These are phyloP conservation scores for Calendula officinalis DNA, from an alignment of 129 eudicot species.

Conservation along the genomic window DNA sequence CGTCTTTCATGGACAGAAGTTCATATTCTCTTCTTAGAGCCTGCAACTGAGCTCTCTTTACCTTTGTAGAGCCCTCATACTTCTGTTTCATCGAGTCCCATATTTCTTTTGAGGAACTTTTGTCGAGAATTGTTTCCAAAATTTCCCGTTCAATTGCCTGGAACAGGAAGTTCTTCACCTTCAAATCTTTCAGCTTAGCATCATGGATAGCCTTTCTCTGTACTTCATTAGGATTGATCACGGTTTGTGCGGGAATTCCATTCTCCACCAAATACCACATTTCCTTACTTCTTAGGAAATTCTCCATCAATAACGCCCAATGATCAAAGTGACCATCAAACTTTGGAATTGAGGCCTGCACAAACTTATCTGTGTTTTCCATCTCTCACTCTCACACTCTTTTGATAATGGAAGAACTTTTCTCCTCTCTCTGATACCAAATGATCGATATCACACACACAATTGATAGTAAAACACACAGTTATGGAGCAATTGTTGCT, in stretches of 20 bases:
- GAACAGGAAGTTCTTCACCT: slow-evolving; percentile 5
- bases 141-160: background rate
- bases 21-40: slow-evolving; percentile 9
- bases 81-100: too few relatives aligned
- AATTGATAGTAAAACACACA: too few relatives aligned
- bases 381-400: background rate
- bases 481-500: too few relatives aligned
- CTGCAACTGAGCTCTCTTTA: slow-evolving; percentile 8
- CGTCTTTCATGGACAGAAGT: slow-evolving; percentile 10
- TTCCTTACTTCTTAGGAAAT: background rate
- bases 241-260: background rate
- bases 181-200: background rate
- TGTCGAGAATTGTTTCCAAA: too few relatives aligned
- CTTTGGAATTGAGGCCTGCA: slow-evolving; percentile 11
- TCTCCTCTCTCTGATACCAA: slow-evolving; percentile 11
- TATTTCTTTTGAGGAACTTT: too few relatives aligned
- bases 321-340: slow-evolving; percentile 23
- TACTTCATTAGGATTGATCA: background rate
- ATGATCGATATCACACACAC: slow-evolving; percentile 10
- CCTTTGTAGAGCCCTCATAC: background rate
- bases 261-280: slow-evolving; percentile 21
- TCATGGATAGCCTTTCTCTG: background rate
- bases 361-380: slow-evolving; percentile 1
- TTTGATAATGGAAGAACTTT: background rate
- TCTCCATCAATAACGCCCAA: background rate